These are phyloP conservation scores for Themeda triandra DNA, from an alignment of 176 grass and related monocot genomes.

Conservation along the genomic window DNA sequence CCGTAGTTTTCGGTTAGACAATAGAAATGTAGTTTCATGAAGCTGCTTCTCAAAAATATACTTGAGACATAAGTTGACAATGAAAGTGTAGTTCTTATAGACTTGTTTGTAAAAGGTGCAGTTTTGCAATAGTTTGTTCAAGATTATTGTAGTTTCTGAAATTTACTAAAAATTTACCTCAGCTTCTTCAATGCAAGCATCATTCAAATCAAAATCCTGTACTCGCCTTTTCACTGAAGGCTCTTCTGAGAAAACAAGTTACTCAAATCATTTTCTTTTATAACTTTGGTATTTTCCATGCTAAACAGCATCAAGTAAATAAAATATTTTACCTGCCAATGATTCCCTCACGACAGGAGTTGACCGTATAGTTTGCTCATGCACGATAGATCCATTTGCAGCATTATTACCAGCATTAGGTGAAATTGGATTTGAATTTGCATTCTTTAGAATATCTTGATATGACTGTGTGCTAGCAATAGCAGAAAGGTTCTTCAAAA, in stretches of 20 bases:
- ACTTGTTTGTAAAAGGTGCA: not conserved
- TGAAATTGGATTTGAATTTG: conserved; percentile 35
- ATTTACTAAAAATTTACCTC: conserved; percentile 47
- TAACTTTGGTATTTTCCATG: not conserved
- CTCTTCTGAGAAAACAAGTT: conserved; percentile 30
- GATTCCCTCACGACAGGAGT: conserved; percentile 28
- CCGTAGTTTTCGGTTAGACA: not conserved
- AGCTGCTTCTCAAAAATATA: not conserved
- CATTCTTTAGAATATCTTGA: conserved; percentile 54
- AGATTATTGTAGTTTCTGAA: not conserved
- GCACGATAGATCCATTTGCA: conserved; percentile 25
- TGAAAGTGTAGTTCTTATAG: not conserved
- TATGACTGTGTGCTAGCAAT: conserved; percentile 48
- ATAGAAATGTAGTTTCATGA: not conserved
- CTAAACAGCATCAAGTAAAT: conserved; percentile 16
- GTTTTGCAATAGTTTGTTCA: not conserved
- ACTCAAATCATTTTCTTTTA: conserved; percentile 19
- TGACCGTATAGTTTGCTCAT: conserved; percentile 21
- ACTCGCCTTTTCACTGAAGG: conserved; percentile 21
- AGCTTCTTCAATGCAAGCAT: conserved; percentile 42
- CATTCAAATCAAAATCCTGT: conserved; percentile 80
- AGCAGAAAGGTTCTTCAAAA: conserved; percentile 61
- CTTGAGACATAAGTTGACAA: not conserved
- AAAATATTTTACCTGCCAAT: conserved; percentile 21
- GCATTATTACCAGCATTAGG: conserved; percentile 33